Evolutionary conservation across 2,329 filamentous ascomycete species (phyloP).

Genomic region (Parastagonospora avenae): DNA sequence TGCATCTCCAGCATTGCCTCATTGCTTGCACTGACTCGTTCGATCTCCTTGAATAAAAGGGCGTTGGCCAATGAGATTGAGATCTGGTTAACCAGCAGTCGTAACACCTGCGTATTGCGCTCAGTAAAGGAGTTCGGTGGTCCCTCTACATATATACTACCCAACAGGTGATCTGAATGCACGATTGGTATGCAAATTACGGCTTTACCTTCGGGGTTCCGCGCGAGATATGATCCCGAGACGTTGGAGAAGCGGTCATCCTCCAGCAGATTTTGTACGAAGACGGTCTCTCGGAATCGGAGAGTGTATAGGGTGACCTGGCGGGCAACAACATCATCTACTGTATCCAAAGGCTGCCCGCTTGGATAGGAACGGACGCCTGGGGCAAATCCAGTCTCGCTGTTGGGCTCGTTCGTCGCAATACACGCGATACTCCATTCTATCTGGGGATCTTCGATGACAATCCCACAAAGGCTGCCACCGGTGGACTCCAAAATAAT

Average conservation of each 20-base stretch:
- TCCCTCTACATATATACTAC: conserved; percentile 79
- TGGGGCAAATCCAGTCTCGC: conserved; percentile 19
- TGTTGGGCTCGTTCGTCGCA: conserved; percentile 65
- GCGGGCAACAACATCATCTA: conserved; percentile 71
- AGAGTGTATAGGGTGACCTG: conserved; percentile 79
- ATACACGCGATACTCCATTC: conserved; percentile 76
- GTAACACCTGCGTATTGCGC: conserved; percentile 60
- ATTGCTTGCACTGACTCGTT: conserved; percentile 79
- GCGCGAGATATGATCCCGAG: conserved; percentile 68
- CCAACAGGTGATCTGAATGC: conserved; percentile 73
- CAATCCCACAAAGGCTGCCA: conserved; percentile 73
- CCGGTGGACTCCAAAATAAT: conserved; percentile 80
- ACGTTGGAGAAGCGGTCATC: conserved; percentile 82
- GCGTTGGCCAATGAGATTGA: conserved; percentile 68
- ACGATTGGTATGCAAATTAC: conserved; percentile 81
- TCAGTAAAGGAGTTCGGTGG: conserved; percentile 78
- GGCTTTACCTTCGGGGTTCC: conserved; percentile 72
- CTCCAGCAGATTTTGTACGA: conserved; percentile 72
- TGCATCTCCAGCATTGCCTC: conserved; percentile 78
- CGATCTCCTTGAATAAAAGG: conserved; percentile 68
- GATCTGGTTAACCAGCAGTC: conserved; percentile 78
- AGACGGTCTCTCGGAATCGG: conserved; percentile 76
- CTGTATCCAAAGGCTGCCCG: conserved; percentile 65
- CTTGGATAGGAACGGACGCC: conserved; percentile 71
- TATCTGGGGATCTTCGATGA: conserved; percentile 70